Base-by-base conservation (phyloP, 139 green algal genomes). In the Zygnema cylindricum region DNA sequence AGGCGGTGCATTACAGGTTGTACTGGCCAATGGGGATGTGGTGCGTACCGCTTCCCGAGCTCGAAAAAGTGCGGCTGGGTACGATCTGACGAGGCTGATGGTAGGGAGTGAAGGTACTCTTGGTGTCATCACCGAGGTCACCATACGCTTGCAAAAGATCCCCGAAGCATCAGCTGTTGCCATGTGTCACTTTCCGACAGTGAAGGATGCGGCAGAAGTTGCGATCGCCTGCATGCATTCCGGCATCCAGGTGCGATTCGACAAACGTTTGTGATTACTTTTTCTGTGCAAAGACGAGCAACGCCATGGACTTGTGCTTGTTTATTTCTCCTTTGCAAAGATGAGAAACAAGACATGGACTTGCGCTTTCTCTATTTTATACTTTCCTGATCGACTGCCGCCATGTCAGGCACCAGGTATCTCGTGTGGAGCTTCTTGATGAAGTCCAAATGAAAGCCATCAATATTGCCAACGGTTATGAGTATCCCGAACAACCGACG, bases 91-190 rank as follows among this genome's bases (percentile, higher is more conserved):
- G 23, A 75, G 87, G 39, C 76, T 92, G 23, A 38, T 92, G 25
- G 73, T 92, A 11, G 89, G 89, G 21, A 89, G 42, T 0, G 89
- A 92, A 69, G 89, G 89, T 36, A 92, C 89, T 1, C 76, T 92
- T 49, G 87, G 22, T 3, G 42, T 92, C 42, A 91, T 92, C 36
- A 92, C 89, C 0, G 89, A 92, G 89, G 39, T 92, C 63, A 92
- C 87, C 1, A 30, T 92, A 57, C 84, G 75, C 16, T 87, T 92
- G 54, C 87, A 92, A 25, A 41, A 79, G 40, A 69, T 92, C 3
- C 89, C 89, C 1, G 25, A 90, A 41, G n/a, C n/a, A 21, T 89
- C 86, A 39, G 81, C 86, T n/a, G 86, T 85, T 38, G 89, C 89
- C 69, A 91, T 92, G 86, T 92, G 88, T 69, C 30, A 35, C 43